A percentile compares a stretch with the other conserved stretches of the same genome.
phyloP scores from a whole-genome alignment of 495 filamentous ascomycete species.

The Penicillium coprophilum region DNA sequence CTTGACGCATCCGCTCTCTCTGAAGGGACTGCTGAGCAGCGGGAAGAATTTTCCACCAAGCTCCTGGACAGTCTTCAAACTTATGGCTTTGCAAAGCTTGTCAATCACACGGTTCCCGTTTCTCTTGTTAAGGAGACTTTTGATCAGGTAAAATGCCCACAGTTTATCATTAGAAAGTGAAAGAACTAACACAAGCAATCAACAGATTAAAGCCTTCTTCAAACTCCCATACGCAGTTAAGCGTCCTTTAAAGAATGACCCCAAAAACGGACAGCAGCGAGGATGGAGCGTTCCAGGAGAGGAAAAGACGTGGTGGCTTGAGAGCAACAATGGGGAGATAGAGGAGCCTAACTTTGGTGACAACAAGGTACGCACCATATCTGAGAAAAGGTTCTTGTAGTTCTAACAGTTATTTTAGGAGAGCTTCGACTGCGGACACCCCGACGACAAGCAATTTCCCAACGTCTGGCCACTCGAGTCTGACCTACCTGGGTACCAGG shows the following conservation, averaged over 20 bases:
- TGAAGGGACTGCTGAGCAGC: neutral
- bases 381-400: neutral
- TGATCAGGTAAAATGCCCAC: neutral
- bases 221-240: neutral
- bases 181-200: neutral
- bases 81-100: slow-evolving; percentile 1
- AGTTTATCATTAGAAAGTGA: neutral
- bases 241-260: neutral
- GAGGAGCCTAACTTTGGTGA: slow-evolving; percentile 1
- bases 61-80: neutral
- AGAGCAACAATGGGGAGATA: slow-evolving; percentile 1
- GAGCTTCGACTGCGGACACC: slow-evolving; percentile 12
- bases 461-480: slow-evolving; percentile 12
- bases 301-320: slow-evolving; percentile 1
- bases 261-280: neutral
- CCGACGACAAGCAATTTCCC: slow-evolving; percentile 7
- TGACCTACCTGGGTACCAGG: slow-evolving; percentile 12
- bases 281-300: neutral
- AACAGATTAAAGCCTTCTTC: slow-evolving; percentile 2
- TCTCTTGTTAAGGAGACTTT: neutral
- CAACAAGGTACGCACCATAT: slow-evolving; percentile 1
- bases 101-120: slow-evolving; percentile 1
- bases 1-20: slow-evolving; percentile 1
- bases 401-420: slow-evolving; percentile 6
- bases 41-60: neutral